A percentile compares a stretch with the other conserved stretches of the same genome.
phyloP scores from a whole-genome alignment of 345 rosid genomes.

The Reutealis trisperma region DNA sequence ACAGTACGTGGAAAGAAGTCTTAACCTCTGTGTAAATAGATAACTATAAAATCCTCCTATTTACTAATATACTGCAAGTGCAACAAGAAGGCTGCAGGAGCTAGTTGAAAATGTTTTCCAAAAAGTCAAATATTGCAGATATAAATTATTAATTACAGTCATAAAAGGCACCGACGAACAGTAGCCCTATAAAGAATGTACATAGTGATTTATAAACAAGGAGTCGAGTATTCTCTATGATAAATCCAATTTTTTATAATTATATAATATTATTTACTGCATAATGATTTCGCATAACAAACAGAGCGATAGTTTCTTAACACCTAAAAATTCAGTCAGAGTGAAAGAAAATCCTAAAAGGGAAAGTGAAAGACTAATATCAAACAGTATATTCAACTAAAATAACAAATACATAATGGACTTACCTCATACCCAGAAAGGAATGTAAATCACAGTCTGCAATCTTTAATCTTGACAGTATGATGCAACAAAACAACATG shows the following conservation, averaged over 20 bases:
- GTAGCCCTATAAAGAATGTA: slow-evolving; percentile 23
- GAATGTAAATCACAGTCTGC: neutral
- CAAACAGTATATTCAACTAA: neutral
- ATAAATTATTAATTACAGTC: slow-evolving; percentile 23
- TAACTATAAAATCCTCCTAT: slow-evolving; percentile 18
- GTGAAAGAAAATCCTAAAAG: neutral
- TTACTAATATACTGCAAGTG: slow-evolving; percentile 32
- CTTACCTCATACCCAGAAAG: neutral
- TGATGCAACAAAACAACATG: slow-evolving; percentile 1
- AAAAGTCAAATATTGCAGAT: slow-evolving; percentile 17
- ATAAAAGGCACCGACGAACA: slow-evolving; percentile 26
- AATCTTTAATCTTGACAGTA: neutral
- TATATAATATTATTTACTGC: neutral
- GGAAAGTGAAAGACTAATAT: neutral
- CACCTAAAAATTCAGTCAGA: neutral
- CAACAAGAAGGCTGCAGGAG: slow-evolving; percentile 23
- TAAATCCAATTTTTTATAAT: slow-evolving; percentile 10
- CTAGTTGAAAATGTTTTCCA: slow-evolving; percentile 17
- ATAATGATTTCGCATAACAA: neutral
- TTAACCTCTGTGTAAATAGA: slow-evolving; percentile 28
- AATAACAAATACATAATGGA: neutral
- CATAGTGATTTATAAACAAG: slow-evolving; percentile 18
- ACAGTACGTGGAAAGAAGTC: slow-evolving; percentile 27
- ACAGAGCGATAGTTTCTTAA: neutral
- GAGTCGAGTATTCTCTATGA: slow-evolving; percentile 4